Base-by-base conservation (phyloP, 2,329 filamentous ascomycete genomes). In the Xylaria sp. region DNA sequence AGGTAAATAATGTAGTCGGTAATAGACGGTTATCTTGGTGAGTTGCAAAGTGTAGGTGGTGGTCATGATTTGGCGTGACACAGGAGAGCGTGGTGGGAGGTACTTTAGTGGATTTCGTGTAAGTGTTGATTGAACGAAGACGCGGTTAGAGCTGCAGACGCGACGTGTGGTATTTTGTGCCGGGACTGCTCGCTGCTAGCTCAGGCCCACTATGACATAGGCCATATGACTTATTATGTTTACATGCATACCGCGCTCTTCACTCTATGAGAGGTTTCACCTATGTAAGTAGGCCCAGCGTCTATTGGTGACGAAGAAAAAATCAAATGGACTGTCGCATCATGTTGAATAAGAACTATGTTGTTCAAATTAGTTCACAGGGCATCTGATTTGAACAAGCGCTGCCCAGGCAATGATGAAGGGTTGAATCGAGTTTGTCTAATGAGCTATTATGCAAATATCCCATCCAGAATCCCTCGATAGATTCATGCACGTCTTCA, bases 81-180 rank as follows among this genome's bases (percentile, higher is more conserved):
- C 51, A 46, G 28, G 48, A 41, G 46, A 34, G 41, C 20, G 64
- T 37, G 48, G 34, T 37, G 63, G 51, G 69, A n/a, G 15, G 65
- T 72, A 72, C 65, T 66, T 65, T 65, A 63, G 56, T 48, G 60
- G 52, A 48, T 48, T 46, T 67, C 37, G 63, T 69, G 50, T 72
- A 71, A 72, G 70, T 73, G 72, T 72, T 73, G 66, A 71, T 71
- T 28, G 55, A 57, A 64, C 65, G 61, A 65, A 65, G 69, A 73
- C 72, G 72, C 72, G 72, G 64, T 72, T 65, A 37, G 63, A 54
- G 50, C 63, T 63, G 65, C 58, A 66, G 71, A 73, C 72, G 70
- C 70, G 72, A 70, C 72, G 59, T 65, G 71, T 63, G 52, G 66
- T 66, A 64, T 56, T 23, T 52, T 72, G 68, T 72, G 65, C 68